Conservation (phyloP, 345 rosid genomes). For the Carallia pectinifolia region DNA sequence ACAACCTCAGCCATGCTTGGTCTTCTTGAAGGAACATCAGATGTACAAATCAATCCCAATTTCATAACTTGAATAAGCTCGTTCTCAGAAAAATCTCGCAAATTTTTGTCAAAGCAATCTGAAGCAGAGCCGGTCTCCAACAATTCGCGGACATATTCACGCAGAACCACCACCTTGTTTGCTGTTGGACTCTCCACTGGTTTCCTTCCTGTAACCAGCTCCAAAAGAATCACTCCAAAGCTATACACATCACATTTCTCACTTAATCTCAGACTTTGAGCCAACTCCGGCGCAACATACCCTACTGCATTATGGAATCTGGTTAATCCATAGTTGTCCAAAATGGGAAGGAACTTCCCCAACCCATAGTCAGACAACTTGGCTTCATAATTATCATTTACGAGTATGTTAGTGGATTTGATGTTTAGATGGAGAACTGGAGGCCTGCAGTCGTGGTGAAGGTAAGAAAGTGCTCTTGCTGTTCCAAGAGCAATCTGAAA, state of each 20-base stretch:
- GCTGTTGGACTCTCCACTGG: constrained; percentile 76
- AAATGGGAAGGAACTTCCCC: constrained; percentile 77
- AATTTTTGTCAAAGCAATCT: constrained; percentile 73
- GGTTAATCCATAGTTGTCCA: constrained; percentile 72
- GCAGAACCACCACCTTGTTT: constrained; percentile 67
- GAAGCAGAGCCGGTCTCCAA: constrained; percentile 80
- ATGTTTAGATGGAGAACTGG: constrained; percentile 90
- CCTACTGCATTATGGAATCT: constrained; percentile 86
- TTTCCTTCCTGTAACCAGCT: constrained; percentile 86
- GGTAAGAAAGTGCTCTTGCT: constrained; percentile 83
- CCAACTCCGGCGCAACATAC: constrained; percentile 92
- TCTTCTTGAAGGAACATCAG: constrained; percentile 72
- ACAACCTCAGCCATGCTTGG: constrained; percentile 98
- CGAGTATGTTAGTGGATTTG: constrained; percentile 81
- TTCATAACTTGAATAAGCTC: constrained; percentile 94
- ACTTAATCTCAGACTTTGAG: constrained; percentile 69
- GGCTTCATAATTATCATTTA: constrained; percentile 70
- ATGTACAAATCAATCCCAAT: constrained; percentile 78
- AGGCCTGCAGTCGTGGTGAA: constrained; percentile 89
- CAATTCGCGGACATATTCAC: constrained; percentile 74
- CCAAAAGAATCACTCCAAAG: constrained; percentile 87
- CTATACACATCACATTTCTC: constrained; percentile 94
- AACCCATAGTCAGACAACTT: constrained; percentile 87
- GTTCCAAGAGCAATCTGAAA: constrained; percentile 85
- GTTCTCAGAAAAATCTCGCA: constrained; percentile 77